These are phyloP conservation scores for Vitellaria paradoxa DNA, from an alignment of 179 eudicot species.

Conservation along the genomic window DNA sequence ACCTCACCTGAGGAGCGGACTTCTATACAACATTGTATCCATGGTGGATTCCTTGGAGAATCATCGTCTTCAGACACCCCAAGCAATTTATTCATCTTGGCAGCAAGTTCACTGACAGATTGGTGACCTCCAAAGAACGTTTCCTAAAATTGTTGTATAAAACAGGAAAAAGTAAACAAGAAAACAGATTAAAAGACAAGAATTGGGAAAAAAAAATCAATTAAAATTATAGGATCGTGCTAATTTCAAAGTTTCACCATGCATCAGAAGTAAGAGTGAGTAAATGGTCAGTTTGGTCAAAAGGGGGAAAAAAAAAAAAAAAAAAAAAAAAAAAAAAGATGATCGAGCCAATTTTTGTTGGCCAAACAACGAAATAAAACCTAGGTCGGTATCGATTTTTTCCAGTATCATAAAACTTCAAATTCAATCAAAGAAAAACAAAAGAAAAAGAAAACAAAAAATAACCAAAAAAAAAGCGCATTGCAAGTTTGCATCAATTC, in stretches of 20 bases:
- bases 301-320: too few relatives aligned
- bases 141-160: slow-evolving; percentile 4
- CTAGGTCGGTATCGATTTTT: too few relatives aligned
- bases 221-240: background rate
- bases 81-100: slow-evolving; percentile 12
- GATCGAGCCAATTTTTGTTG: too few relatives aligned
- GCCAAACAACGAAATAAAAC: too few relatives aligned
- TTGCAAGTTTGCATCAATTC: too few relatives aligned
- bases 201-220: background rate
- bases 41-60: slow-evolving; percentile 13
- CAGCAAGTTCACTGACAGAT: background rate
- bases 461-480: too few relatives aligned
- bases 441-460: too few relatives aligned
- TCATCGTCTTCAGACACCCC: slow-evolving; percentile 1
- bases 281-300: too few relatives aligned
- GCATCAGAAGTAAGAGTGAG: slow-evolving; percentile 7
- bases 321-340: too few relatives aligned
- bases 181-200: too few relatives aligned
- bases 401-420: too few relatives aligned
- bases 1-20: background rate
- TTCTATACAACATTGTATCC: slow-evolving; percentile 14
- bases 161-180: background rate
- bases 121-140: slow-evolving; percentile 12
- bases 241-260: background rate
- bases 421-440: too few relatives aligned